Base-by-base conservation (phyloP, 2,329 filamentous ascomycete genomes). In the Exophiala sp. region DNA sequence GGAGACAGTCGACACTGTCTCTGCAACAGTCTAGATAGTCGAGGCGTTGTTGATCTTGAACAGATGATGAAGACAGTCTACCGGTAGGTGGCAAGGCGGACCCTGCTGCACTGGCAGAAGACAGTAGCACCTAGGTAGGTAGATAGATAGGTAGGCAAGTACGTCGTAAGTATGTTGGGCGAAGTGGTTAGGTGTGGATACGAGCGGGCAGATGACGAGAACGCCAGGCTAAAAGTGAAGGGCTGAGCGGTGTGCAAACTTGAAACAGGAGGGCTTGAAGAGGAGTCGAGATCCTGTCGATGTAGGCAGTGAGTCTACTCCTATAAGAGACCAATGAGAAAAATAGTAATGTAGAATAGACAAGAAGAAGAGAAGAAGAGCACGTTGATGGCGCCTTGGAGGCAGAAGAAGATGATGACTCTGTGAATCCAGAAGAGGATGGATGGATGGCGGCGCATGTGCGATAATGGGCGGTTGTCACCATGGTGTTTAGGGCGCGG, bases 161-260 rank as follows among this genome's bases (percentile, higher is more conserved):
- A n/a, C n/a, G n/a, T n/a, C n/a, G n/a, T n/a, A n/a, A n/a, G n/a
- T n/a, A n/a, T 27, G 24, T 27, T 27, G 10, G 24, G 24, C 10
- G n/a, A n/a, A n/a, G n/a, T 27, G 24, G 29, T 32, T 32, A n/a
- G 29, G n/a, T 46, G 45, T 48, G 52, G 49, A 43, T 40, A 19
- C 48, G 37, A 48, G 38, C 24, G 35, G 48, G 48, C 51, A 50
- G 51, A 48, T 51, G 52, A 55, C 52, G 45, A 51, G 45, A 43
- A 14, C 19, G 21, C 44, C 32, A 32, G 46, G 45, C 34, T 37
- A 37, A 37, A 37, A 37, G 34, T 37, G 34, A 37, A 37, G 34
- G 34, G 34, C 37, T 45, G 41, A 45, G 50, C 46, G 46, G 46
- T 46, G 41, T 45, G 44, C n/a, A n/a, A n/a, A n/a, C n/a, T n/a